Evolutionary conservation across 768 basidiomycete species (phyloP).

Genomic region (Amanita pseudoporphyria): DNA sequence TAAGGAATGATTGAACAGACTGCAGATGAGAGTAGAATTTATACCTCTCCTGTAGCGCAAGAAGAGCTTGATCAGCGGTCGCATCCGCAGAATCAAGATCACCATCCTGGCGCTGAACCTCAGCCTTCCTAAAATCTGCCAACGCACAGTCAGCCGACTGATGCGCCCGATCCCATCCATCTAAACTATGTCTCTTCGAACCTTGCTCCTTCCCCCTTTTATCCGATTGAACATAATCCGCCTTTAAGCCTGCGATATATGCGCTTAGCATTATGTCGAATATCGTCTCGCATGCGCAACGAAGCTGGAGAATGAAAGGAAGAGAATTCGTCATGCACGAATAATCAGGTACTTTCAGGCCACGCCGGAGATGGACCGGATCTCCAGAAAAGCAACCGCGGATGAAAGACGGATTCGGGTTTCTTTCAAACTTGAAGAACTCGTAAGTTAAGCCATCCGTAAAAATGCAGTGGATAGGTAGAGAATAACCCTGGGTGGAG

Average conservation of each 20-base stretch:
- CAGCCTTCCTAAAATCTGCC: conserved; percentile 13
- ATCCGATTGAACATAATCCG: conserved; percentile 10
- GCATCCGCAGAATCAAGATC: conserved; percentile 12
- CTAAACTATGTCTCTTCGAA: conserved; percentile 9
- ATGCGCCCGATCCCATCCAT: conserved; percentile 12
- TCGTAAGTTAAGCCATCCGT: conserved; percentile 11
- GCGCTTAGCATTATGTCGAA: conserved; percentile 15
- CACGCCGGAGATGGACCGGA: conserved; percentile 14
- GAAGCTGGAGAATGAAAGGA: conserved; percentile 17
- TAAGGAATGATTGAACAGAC: conserved; percentile 11
- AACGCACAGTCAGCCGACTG: conserved; percentile 13
- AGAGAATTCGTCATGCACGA: conserved; percentile 10
- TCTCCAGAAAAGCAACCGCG: conserved; percentile 18
- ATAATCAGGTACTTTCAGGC: conserved; percentile 14
- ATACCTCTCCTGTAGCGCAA: conserved; percentile 12
- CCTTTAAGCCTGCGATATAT: conserved; percentile 14
- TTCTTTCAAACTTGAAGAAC: conserved; percentile 12
- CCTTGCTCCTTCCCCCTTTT: conserved; percentile 2
- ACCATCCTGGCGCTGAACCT: conserved; percentile 11
- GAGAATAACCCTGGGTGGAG: conserved; percentile 1
- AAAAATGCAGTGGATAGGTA: conserved; percentile 12
- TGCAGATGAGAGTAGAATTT: conserved; percentile 5
- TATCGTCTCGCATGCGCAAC: conserved; percentile 14
- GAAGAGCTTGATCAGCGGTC: conserved; percentile 7
- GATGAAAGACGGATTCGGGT: conserved; percentile 11